Base-by-base conservation (phyloP, 164 flowering plant genomes). In the Berberis vulgaris region DNA sequence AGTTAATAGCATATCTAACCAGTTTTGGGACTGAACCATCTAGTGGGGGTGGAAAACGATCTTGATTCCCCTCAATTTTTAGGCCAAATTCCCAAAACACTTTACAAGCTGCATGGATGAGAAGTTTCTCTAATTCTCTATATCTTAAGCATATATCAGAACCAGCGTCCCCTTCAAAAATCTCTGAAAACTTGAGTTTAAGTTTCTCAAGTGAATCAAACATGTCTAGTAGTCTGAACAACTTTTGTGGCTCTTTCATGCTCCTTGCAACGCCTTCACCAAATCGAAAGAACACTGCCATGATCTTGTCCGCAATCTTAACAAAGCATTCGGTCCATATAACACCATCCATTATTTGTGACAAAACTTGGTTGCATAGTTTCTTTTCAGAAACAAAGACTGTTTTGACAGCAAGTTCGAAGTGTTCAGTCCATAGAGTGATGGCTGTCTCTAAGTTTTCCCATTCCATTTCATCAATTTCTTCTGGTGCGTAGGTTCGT, bases 201-300 rank as follows among this genome's bases (percentile, higher is more conserved):
- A 85, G 79, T 62, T 80, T 79, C 61, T 85, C 87, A 41, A 85
- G 52, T 1, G 86, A 84, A 7, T 79, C 82, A 46, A 80, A 83
- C 94, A 87, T 79, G 81, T 87, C 94, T 13, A 87, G 60, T 13
- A 87, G 84, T 75, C 85, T 87, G 80, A 85, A 87, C 13, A 87
- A 76, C 73, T 85, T 87, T 41, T 87, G 90, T 0, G 94, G 88
- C 72, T 83, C 93, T 60, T 82, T 87, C 67, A 49, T 78, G 76
- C 89, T 85, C 54, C 94, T 73, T 1, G 89, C 79, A 0, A 85
- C 84, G 5, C 89, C 94, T 63, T 87, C 94, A 0, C 88, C 88
- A 49, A 87, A 87, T 42, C 94, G 77, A 54, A 87, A 85, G 80
- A 87, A 87, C 41, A 85, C 94, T 0, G 90, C 88, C 86, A 85